A percentile compares a stretch with the other conserved stretches of the same genome.
Evolutionary conservation across 106 monocot species (phyloP).

Genomic region (Dendrobium chrysotoxum): DNA sequence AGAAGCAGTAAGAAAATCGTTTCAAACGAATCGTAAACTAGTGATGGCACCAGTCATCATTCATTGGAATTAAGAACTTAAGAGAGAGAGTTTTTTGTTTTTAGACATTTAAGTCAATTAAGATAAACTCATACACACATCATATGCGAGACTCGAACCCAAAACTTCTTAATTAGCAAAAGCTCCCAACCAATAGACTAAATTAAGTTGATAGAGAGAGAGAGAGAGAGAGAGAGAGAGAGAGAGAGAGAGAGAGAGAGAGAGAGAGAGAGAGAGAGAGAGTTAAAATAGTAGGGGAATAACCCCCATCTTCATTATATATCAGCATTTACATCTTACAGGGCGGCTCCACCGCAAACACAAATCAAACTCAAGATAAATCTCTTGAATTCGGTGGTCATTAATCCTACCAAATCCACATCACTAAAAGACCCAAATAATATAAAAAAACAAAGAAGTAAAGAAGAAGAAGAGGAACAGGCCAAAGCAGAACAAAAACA

Average conservation of each 20-base stretch:
- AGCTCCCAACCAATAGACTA: no score
- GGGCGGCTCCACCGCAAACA: background rate
- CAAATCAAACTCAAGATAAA: background rate
- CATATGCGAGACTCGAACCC: no score
- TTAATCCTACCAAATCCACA: background rate
- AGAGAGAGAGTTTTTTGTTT: no score
- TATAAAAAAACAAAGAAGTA: no score
- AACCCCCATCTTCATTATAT: background rate
- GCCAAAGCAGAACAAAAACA: background rate
- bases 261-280: background rate
- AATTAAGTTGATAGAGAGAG: no score
- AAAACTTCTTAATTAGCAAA: no score
- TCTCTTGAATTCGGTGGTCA: background rate
- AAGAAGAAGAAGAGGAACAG: background rate
- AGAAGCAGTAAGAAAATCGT: no score
- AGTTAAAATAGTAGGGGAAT: background rate
- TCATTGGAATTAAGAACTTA: no score
- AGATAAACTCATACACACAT: no score
- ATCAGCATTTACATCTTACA: background rate
- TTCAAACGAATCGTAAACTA: no score
- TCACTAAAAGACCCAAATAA: background rate
- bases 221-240: background rate
- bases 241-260: conserved; percentile 1
- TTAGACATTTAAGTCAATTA: no score
- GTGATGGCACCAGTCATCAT: no score